Conservation (phyloP, 371 early-diverging fungal genomes). For the Haplosporangium sp. region DNA sequence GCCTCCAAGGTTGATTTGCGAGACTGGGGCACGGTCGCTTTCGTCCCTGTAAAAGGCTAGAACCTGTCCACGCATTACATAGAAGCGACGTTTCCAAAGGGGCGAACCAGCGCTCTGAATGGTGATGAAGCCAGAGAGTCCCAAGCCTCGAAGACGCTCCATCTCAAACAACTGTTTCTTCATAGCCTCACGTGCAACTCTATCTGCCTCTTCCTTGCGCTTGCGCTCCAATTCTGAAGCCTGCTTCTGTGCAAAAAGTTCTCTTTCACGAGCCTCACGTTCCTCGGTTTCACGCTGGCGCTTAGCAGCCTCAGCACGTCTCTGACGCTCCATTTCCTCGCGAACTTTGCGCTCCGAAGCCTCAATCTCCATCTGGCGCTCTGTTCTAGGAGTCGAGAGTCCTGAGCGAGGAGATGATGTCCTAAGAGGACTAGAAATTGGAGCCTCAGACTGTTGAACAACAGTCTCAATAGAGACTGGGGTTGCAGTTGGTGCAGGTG, state of each 20-base stretch:
- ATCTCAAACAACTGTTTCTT: conserved; percentile 50
- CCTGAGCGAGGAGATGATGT: conserved; percentile 25
- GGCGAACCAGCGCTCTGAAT: conserved; percentile 58
- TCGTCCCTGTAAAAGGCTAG: conserved; percentile 63
- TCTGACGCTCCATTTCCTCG: conserved; percentile 50
- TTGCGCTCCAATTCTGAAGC: conserved; percentile 33
- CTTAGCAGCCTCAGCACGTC: conserved; percentile 33
- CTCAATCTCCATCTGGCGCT: conserved; percentile 46
- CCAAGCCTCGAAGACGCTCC: conserved; percentile 35
- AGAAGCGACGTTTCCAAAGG: conserved; percentile 66
- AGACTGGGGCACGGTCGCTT: conserved; percentile 55
- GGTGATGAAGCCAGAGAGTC: conserved; percentile 58
- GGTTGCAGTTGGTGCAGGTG: conserved; percentile 13
- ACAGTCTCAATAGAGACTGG: conserved; percentile 30
- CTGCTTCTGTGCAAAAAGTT: conserved; percentile 36
- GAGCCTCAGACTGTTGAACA: conserved; percentile 12
- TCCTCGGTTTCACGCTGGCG: conserved; percentile 44
- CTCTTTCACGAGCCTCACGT: conserved; percentile 44
- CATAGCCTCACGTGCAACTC: conserved; percentile 53
- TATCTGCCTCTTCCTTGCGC: conserved; percentile 44
- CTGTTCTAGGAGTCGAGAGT: conserved; percentile 22
- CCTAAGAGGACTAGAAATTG: conserved; percentile 23
- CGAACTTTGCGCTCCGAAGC: conserved; percentile 39
- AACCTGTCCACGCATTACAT: conserved; percentile 57
- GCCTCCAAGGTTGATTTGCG: conserved; percentile 60